These are phyloP conservation scores for Poa pratensis DNA, from an alignment of 176 grass and related monocot species.

Conservation along the genomic window DNA sequence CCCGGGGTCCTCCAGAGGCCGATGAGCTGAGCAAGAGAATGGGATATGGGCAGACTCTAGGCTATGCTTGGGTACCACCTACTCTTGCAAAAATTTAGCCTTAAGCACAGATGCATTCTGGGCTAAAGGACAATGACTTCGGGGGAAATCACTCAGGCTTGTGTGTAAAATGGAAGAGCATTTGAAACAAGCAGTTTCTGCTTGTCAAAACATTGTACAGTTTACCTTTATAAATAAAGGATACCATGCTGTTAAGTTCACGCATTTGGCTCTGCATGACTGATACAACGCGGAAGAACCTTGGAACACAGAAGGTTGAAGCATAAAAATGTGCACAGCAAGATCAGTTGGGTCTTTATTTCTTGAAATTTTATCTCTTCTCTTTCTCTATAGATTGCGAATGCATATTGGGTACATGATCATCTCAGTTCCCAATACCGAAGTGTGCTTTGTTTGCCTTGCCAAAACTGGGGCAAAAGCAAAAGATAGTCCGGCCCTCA, in stretches of 20 bases:
- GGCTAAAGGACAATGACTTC: neutral
- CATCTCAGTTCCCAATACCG: too few relatives aligned
- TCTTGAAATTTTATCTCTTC: neutral
- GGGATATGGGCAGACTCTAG: slow-evolving; percentile 85
- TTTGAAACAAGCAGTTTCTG: slow-evolving; percentile 26
- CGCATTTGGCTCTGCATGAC: neutral
- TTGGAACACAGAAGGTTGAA: neutral
- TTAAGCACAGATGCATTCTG: neutral
- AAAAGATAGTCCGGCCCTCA: neutral
- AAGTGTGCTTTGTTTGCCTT: neutral
- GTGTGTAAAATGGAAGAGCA: neutral
- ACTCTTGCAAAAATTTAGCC: slow-evolving; percentile 61
- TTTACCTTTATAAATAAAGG: slow-evolving; percentile 3
- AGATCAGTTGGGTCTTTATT: neutral
- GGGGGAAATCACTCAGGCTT: neutral
- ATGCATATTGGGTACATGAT: neutral
- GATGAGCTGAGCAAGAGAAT: slow-evolving; percentile 71
- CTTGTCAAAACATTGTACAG: neutral
- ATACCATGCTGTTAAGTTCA: neutral
- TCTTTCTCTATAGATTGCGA: neutral
- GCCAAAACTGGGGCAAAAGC: neutral
- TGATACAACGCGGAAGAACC: neutral
- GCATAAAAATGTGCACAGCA: neutral
- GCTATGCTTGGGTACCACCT: slow-evolving; percentile 88
- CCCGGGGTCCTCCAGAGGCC: slow-evolving; percentile 70